Conservation (phyloP, 1,284 basidiomycete genomes). For the Sporisorium iseilematis-ciliati region DNA sequence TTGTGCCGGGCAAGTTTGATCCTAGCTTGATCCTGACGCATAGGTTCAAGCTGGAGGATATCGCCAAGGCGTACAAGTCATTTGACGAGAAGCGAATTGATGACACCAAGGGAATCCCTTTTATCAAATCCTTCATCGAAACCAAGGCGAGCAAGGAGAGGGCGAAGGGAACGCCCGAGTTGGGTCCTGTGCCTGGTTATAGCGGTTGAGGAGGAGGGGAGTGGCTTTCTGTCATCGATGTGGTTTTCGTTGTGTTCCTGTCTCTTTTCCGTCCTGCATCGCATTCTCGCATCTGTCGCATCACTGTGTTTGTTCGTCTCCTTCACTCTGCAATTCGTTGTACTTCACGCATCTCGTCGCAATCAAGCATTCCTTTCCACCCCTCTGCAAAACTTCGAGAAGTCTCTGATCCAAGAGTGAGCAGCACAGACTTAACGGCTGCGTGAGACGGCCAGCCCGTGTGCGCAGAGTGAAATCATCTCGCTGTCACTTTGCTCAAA, state of each 20-base stretch:
- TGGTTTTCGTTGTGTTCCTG: neutral
- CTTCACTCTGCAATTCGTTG: too few species aligned
- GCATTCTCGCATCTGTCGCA: neutral
- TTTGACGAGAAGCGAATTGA: slow-evolving; percentile 54
- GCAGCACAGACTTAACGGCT: neutral
- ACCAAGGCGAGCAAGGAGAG: slow-evolving; percentile 55
- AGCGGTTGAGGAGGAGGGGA: neutral
- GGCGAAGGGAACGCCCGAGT: slow-evolving; percentile 47
- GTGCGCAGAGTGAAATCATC: slow-evolving; percentile 6
- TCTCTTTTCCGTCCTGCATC: neutral
- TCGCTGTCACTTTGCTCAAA: neutral
- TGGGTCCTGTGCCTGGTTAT: slow-evolving; percentile 37
- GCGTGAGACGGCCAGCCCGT: neutral
- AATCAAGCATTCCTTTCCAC: too few species aligned
- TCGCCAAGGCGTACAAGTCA: slow-evolving; percentile 49
- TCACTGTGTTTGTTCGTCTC: too few species aligned
- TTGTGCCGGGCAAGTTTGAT: slow-evolving; percentile 79
- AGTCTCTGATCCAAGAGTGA: too few species aligned
- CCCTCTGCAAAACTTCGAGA: too few species aligned
- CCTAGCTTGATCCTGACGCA: slow-evolving; percentile 75
- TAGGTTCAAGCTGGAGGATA: slow-evolving; percentile 61
- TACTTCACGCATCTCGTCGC: too few species aligned
- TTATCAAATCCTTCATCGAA: slow-evolving; percentile 63
- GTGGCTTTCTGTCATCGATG: neutral
- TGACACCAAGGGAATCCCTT: slow-evolving; percentile 36